Evolutionary conservation across 306 rosid genomes (phyloP), one percentile per base, ranked within the genome.

Genomic region (Castanea crenata): DNA sequence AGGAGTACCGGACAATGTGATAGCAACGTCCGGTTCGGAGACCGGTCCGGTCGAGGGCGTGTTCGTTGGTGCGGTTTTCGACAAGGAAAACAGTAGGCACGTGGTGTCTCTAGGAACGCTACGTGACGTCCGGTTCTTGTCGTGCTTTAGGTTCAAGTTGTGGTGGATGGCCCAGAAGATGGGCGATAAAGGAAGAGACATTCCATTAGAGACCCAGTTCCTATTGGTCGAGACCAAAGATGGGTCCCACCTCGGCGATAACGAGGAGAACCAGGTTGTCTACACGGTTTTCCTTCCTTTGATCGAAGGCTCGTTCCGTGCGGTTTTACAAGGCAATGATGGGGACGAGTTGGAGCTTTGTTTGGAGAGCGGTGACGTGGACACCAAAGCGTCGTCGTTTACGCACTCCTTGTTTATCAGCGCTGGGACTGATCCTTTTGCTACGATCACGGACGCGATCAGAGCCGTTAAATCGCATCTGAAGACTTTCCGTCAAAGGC

Each of bases 131-230:
- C 86, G 97, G 35, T 95, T 95, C 87, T 32, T 90, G 81, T 91
- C 99, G 23, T 88, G 94, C 71, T 95, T 95, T 71, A 83, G 99
- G 55, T 95, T 95, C 91, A 95, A 95, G 89, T 62, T 95, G 0
- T 95, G 98, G 98, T 95, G 98, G 99, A 95, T 95, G 99, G 86
- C 97, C 9, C 99, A 95, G 74, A 93, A 87, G 55, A 93, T 91
- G 98, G 99, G 99, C 7, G 90, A 88, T 15, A 81, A 52, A 68
- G 98, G 98, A 14, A 77, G 81, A 1, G 93, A 95, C 4, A 85
- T 95, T 57, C 99, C 98, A 0, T 82, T 93, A 0, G 99, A 95
- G 65, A 95, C 99, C 19, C 99, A 95, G 10, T 92, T 95, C 77
- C 61, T 95, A 25, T 79, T 95, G 86, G 79, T 91, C 8, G 98